Base-by-base conservation (phyloP, 768 basidiomycete genomes). In the Russula ochroleuca region DNA sequence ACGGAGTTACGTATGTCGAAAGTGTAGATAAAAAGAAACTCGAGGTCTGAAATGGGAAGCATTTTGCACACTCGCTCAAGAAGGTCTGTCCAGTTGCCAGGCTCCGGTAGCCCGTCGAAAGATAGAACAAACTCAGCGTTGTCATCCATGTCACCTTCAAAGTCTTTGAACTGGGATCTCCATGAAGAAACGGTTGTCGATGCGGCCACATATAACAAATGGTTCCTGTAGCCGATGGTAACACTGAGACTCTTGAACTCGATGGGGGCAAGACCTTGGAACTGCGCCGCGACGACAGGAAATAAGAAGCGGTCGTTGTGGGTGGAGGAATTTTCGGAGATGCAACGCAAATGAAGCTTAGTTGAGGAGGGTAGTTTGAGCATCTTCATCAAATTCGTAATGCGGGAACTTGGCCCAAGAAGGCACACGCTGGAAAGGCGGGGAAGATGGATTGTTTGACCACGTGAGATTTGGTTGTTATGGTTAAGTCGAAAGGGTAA, bases 11-110 rank as follows among this genome's bases (percentile, higher is more conserved):
- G 8, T 15, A 15, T 28, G 9, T 52, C 19, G 7, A 49, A 11
- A 33, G 57, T 43, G 11, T n/a, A 58, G 19, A 63, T 10, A 17
- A 50, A 63, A 23, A 63, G 56, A 9, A 53, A 59, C 33, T 54
- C 57, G 45, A 63, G 9, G 1, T 59, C 45, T 15, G 43, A n/a
- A 2, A 63, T 58, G 5, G 62, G 51, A 9, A 63, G 25, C 33
- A 25, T 33, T 10, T 15, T 25, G 51, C 62, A 59, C 15, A 33
- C 45, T 5, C 28, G 51, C 51, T 23, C 8, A 31, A 59, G 35
- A n/a, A 47, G 47, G n/a, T 63, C 25, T 28, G 23, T 28, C 31
- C 13, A 13, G 14, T 15, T 48, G 3, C 17, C 19, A 11, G 23
- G 21, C 3, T 47, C 41, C 23, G 35, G 25, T 1, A 4, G 40